These are phyloP conservation scores for Candida neerlandica DNA, from an alignment of 1,139 yeast genomes.

Conservation along the genomic window DNA sequence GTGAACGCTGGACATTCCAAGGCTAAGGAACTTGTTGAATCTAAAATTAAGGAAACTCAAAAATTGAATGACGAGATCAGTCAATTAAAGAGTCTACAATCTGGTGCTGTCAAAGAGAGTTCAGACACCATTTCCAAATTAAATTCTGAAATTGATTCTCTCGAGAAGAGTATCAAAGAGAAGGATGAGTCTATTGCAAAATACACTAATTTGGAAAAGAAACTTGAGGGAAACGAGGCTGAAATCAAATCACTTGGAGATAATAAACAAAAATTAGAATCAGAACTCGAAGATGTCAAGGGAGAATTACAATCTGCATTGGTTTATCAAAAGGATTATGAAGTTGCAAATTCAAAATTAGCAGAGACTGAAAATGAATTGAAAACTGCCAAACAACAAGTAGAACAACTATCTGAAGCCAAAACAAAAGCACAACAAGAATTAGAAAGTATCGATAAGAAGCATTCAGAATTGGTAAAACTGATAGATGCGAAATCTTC, in stretches of 20 bases:
- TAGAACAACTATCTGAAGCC: constrained; percentile 6
- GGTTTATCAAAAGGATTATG: background rate
- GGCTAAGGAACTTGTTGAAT: constrained; percentile 5
- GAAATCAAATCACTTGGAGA: background rate
- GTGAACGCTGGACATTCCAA: constrained; percentile 4
- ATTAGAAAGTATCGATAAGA: constrained; percentile 4
- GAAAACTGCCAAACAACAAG: constrained; percentile 5
- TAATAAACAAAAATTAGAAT: background rate
- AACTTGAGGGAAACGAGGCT: background rate
- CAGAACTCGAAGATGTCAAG: constrained; percentile 4
- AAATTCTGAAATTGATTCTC: constrained; percentile 4
- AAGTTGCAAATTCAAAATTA: background rate
- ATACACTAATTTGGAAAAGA: background rate
- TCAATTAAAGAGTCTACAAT: constrained; percentile 6
- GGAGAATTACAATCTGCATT: constrained; percentile 7
- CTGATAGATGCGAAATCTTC: constrained; percentile 5
- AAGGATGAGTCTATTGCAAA: constrained; percentile 1
- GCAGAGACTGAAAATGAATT: constrained; percentile 8
- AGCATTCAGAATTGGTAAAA: constrained; percentile 7
- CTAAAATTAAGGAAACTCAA: constrained; percentile 11
- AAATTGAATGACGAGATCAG: constrained; percentile 25
- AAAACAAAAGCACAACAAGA: constrained; percentile 7
- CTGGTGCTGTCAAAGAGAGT: background rate
- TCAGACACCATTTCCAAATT: constrained; percentile 3
- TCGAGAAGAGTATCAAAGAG: constrained; percentile 5